Conservation (phyloP, 768 basidiomycete species). For the Hygrophorus pudorinus region DNA sequence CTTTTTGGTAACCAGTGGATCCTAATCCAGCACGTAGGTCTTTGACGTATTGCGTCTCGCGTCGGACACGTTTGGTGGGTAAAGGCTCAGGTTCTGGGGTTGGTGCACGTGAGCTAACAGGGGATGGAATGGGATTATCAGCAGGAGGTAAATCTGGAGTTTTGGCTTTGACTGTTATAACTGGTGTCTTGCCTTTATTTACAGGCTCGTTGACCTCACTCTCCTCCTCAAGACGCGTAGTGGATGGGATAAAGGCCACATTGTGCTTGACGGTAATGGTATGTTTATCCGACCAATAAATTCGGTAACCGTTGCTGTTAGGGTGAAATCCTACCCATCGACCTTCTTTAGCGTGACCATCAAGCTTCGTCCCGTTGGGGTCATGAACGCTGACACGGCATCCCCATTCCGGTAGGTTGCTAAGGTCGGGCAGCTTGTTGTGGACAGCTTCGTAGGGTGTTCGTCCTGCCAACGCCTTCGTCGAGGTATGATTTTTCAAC, state of each 20-base stretch:
- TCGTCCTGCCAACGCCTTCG: conserved; percentile 13
- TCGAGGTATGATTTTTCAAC: conserved; percentile 24
- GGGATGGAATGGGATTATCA: too few relatives aligned
- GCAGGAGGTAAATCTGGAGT: too few relatives aligned
- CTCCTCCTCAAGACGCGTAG: conserved; percentile 14
- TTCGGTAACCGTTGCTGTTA: conserved; percentile 18
- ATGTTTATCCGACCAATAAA: conserved; percentile 23
- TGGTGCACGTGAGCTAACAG: too few relatives aligned
- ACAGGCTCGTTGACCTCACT: background rate
- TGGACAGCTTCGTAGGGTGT: conserved; percentile 17
- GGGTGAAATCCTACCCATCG: conserved; percentile 25
- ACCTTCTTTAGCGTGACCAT: conserved; percentile 14
- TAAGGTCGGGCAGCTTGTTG: conserved; percentile 15
- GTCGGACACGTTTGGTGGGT: too few relatives aligned
- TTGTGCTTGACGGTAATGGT: conserved; percentile 17
- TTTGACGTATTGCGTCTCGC: too few relatives aligned
- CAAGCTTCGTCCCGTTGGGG: conserved; percentile 16
- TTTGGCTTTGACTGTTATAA: too few relatives aligned
- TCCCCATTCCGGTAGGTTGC: conserved; percentile 14
- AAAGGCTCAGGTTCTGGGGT: background rate
- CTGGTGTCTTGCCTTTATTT: too few relatives aligned
- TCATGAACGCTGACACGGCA: conserved; percentile 20
- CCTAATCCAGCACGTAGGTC: too few relatives aligned
- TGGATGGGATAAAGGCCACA: conserved; percentile 8
- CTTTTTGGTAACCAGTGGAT: too few relatives aligned